A percentile compares a stretch with the other conserved stretches of the same genome.
phyloP scores from a whole-genome alignment of 140 eudicot genomes.

The Erigeron philadelphicus region DNA sequence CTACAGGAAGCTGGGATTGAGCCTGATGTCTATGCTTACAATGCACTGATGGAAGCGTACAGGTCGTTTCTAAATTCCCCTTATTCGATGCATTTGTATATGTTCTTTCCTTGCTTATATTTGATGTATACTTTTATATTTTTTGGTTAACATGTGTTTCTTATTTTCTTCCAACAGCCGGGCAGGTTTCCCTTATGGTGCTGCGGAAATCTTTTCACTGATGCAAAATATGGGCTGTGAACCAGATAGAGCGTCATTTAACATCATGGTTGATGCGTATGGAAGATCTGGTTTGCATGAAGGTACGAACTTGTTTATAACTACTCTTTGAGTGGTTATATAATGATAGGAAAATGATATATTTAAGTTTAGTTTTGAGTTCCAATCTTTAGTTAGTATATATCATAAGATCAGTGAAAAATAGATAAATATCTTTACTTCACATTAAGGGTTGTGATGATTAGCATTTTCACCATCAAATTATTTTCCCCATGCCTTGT shows the following conservation, averaged over 20 bases:
- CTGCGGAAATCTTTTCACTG: conserved; percentile 83
- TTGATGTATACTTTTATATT: not conserved
- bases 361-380: no score
- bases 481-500: no score
- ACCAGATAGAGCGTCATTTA: conserved; percentile 85
- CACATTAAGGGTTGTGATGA: not conserved
- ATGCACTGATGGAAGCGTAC: conserved; percentile 96
- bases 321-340: no score
- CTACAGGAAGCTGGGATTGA: conserved; percentile 81
- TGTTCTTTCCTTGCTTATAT: not conserved
- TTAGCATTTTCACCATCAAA: no score
- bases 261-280: conserved; percentile 89
- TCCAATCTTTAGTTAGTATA: no score
- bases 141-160: not conserved
- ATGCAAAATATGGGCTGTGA: conserved; percentile 94
- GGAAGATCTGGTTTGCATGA: conserved; percentile 88
- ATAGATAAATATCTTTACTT: not conserved
- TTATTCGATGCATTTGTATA: no score
- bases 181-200: conserved; percentile 83
- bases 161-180: conserved; percentile 45
- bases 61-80: conserved; percentile 40
- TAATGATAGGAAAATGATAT: no score
- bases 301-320: conserved; percentile 33
- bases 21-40: conserved; percentile 91
- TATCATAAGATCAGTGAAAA: no score